Percentiles rank a stretch among this genome's conserved stretches.
phyloP scores from a whole-genome alignment of 305 asterid genomes.

The Fraxinus sp. region DNA sequence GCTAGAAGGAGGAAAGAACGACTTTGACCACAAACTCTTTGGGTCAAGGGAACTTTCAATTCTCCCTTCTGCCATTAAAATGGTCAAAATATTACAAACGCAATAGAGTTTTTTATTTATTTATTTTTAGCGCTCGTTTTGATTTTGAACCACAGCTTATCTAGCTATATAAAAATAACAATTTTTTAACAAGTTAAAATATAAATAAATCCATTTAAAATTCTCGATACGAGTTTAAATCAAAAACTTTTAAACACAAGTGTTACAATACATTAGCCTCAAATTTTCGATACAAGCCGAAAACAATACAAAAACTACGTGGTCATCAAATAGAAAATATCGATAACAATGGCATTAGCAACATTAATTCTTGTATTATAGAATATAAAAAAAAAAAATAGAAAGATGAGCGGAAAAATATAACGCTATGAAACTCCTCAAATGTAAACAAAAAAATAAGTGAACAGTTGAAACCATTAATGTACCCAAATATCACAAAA shows the following conservation, averaged over 20 bases:
- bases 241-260: not conserved
- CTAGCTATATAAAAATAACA: too few species aligned
- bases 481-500: not conserved
- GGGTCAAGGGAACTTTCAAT: not conserved
- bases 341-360: not conserved
- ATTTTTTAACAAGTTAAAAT: not conserved
- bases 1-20: not conserved
- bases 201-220: not conserved
- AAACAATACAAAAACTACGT: too few species aligned
- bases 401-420: not conserved
- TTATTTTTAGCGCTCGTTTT: not conserved
- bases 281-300: not conserved
- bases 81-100: not conserved
- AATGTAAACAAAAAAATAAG: not conserved
- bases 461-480: not conserved
- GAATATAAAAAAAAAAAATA: too few species aligned
- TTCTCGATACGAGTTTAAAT: not conserved
- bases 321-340: not conserved
- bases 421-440: not conserved
- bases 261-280: not conserved
- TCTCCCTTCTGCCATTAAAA: not conserved
- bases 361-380: too few species aligned
- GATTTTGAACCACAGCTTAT: not conserved
- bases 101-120: not conserved
- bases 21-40: not conserved